Evolutionary conservation across 2,329 filamentous ascomycete species (phyloP).

Genomic region (Paecilomyces sp.): DNA sequence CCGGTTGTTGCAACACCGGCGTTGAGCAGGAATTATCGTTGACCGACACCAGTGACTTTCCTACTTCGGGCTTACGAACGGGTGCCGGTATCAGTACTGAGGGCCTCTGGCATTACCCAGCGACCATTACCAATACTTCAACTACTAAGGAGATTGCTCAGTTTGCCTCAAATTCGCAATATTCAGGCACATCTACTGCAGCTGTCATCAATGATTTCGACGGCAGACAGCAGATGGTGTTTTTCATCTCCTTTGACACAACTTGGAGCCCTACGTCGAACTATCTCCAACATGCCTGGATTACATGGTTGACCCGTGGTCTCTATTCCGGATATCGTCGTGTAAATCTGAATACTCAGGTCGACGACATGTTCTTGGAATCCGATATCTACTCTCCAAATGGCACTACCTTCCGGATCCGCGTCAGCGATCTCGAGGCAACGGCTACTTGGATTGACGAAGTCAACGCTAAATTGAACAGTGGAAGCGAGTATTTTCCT

Average conservation of each 20-base stretch:
- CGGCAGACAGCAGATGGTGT: conserved; percentile 55
- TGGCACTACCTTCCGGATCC: conserved; percentile 45
- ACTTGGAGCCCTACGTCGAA: conserved; percentile 49
- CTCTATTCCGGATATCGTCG: conserved; percentile 50
- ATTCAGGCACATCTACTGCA: conserved; percentile 37
- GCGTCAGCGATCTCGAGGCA: conserved; percentile 40
- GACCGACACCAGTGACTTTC: conserved; percentile 47
- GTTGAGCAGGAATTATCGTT: conserved; percentile 49
- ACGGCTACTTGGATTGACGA: conserved; percentile 38
- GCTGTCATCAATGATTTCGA: conserved; percentile 55
- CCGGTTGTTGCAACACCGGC: conserved; percentile 42
- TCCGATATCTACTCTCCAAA: conserved; percentile 44
- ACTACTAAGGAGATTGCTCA: conserved; percentile 50
- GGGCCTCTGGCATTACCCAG: conserved; percentile 54
- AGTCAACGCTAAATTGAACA: conserved; percentile 40
- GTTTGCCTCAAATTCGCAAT: conserved; percentile 40
- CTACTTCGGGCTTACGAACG: conserved; percentile 48
- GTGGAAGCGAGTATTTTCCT: conserved; percentile 46
- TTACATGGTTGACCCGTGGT: conserved; percentile 55
- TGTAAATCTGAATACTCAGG: conserved; percentile 49
- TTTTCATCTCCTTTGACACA: conserved; percentile 50
- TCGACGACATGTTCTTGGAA: conserved; percentile 57
- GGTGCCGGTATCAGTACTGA: conserved; percentile 42
- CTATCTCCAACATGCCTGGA: conserved; percentile 56
- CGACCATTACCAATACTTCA: conserved; percentile 46